A percentile compares a stretch with the other conserved stretches of the same genome.
phyloP scores from a whole-genome alignment of 2,329 filamentous ascomycete genomes.

The Penicillium sp. region DNA sequence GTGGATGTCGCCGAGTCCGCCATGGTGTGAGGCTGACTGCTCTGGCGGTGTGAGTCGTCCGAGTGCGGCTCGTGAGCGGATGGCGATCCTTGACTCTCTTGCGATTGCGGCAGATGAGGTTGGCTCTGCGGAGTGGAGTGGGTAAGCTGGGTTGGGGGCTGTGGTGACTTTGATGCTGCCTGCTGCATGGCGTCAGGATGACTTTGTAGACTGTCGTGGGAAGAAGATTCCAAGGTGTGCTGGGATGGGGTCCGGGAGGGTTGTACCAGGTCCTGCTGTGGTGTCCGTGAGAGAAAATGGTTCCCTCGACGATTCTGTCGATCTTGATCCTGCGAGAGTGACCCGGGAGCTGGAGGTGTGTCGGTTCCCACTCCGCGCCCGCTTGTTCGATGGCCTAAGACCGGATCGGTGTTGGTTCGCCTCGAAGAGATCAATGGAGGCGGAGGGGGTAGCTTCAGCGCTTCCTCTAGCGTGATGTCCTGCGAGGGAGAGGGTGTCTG shows the following conservation, averaged over 20 bases:
- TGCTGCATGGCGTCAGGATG: slow-evolving; percentile 23
- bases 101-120: slow-evolving; percentile 4
- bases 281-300: slow-evolving; percentile 7
- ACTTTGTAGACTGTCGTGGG: slow-evolving; percentile 10
- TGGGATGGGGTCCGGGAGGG: slow-evolving; percentile 18
- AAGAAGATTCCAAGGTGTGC: slow-evolving; percentile 17
- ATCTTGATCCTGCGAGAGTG: slow-evolving; percentile 8
- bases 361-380: slow-evolving; percentile 21
- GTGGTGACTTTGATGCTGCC: slow-evolving; percentile 11
- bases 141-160: background rate
- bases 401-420: slow-evolving; percentile 25
- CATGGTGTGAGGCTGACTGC: slow-evolving; percentile 20
- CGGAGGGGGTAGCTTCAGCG: slow-evolving; percentile 17
- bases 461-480: background rate
- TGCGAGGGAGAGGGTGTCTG: background rate
- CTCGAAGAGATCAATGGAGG: slow-evolving; percentile 13
- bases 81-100: background rate
- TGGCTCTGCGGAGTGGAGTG: background rate
- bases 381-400: slow-evolving; percentile 15
- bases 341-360: slow-evolving; percentile 4
- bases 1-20: slow-evolving; percentile 44
- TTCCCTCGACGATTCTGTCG: slow-evolving; percentile 12
- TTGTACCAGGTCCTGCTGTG: slow-evolving; percentile 18
- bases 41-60: slow-evolving; percentile 18
- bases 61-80: slow-evolving; percentile 10